Conservation (phyloP, 148 eudicot genomes). For the Amaranthus hypochondriacus region DNA sequence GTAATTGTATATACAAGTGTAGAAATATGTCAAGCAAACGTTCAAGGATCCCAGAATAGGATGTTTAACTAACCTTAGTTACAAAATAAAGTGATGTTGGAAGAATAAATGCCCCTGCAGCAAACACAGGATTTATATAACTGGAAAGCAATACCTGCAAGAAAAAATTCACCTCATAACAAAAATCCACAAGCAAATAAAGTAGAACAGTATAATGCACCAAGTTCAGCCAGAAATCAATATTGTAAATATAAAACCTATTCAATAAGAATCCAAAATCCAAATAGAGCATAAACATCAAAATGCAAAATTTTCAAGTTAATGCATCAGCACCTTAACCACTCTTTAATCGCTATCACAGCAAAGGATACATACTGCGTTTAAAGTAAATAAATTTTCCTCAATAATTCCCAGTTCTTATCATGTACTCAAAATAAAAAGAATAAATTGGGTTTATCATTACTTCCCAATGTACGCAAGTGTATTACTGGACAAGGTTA, state of each 20-base stretch:
- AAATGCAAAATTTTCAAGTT: not conserved
- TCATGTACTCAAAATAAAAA: not conserved
- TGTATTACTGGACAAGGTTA: not conserved
- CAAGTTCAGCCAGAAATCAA: not conserved
- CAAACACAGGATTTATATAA: constrained; percentile 51
- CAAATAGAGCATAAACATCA: not conserved
- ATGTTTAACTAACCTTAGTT: constrained; percentile 51
- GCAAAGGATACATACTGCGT: not conserved
- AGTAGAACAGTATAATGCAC: not conserved
- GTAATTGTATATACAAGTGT: not conserved
- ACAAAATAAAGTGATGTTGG: constrained; percentile 76
- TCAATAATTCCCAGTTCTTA: not conserved
- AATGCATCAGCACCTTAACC: not conserved
- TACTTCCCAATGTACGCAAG: too few species aligned
- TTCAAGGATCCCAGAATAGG: not conserved
- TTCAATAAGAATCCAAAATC: not conserved
- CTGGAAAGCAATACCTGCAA: constrained; percentile 80
- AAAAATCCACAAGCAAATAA: constrained; percentile 5
- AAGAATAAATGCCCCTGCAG: constrained; percentile 72
- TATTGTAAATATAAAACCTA: not conserved
- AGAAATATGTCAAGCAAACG: not conserved
- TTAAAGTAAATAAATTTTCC: not conserved
- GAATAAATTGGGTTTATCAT: not conserved
- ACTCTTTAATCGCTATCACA: not conserved
- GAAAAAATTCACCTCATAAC: constrained; percentile 17